Percentiles rank a stretch among this genome's conserved stretches.
phyloP scores from a whole-genome alignment of 2,329 filamentous ascomycete species.

The Parafenestella ontariensis region DNA sequence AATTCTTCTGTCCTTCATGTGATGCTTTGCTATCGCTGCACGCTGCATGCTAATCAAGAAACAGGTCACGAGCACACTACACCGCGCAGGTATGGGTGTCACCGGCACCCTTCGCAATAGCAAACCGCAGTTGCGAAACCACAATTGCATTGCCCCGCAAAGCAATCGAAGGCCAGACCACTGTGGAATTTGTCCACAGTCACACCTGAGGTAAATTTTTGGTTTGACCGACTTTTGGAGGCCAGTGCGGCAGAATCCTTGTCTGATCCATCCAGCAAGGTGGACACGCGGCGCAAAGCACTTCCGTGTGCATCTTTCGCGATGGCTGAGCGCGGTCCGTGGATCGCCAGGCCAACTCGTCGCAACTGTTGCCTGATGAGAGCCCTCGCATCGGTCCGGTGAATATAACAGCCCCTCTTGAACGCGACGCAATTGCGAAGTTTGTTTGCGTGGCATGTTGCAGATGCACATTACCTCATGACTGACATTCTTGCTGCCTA shows the following conservation, averaged over 20 bases:
- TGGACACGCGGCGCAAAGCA: conserved; percentile 9
- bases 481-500: conserved; percentile 15
- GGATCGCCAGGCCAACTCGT: conserved; percentile 9
- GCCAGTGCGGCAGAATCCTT: conserved; percentile 20
- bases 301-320: conserved; percentile 4
- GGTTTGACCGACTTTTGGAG: conserved; percentile 28
- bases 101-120: conserved; percentile 4
- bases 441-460: background rate
- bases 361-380: conserved; percentile 22
- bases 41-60: conserved; percentile 24
- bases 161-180: background rate
- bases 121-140: background rate
- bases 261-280: conserved; percentile 5
- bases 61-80: conserved; percentile 15
- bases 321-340: conserved; percentile 10
- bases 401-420: background rate
- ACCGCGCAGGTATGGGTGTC: conserved; percentile 1
- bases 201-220: conserved; percentile 7
- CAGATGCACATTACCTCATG: conserved; percentile 6
- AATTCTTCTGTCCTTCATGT: conserved; percentile 21
- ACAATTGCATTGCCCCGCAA: conserved; percentile 1
- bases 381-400: conserved; percentile 21
- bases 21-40: conserved; percentile 20
- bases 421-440: background rate
- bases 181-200: conserved; percentile 2